A percentile compares a stretch with the other conserved stretches of the same genome.
Evolutionary conservation across 1,284 basidiomycete genomes (phyloP).

Genomic region (Ustilago crameri): DNA sequence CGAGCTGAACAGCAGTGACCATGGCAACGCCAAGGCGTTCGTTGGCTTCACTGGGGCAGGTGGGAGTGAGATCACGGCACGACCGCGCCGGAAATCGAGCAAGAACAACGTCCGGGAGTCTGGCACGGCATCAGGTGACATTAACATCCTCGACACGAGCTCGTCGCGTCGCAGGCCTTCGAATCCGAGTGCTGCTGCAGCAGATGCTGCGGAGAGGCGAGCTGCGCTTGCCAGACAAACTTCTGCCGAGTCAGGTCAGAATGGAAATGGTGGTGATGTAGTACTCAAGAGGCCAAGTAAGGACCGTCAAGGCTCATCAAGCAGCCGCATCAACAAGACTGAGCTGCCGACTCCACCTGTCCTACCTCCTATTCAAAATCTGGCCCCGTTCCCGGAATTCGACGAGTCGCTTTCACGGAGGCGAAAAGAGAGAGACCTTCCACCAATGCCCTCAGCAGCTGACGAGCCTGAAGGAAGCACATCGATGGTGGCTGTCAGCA

Average conservation of each 20-base stretch:
- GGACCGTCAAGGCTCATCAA: constrained; percentile 27
- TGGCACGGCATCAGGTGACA: not conserved
- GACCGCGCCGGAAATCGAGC: constrained; percentile 24
- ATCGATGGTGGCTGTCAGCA: constrained; percentile 29
- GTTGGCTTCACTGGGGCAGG: constrained; percentile 55
- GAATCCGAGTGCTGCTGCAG: constrained; percentile 40
- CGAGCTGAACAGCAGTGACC: constrained; percentile 27
- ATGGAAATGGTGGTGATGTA: constrained; percentile 1
- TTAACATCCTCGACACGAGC: constrained; percentile 9
- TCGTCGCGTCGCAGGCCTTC: constrained; percentile 16
- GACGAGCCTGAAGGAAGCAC: constrained; percentile 9
- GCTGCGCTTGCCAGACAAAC: constrained; percentile 25
- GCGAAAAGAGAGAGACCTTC: constrained; percentile 36
- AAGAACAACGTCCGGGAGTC: constrained; percentile 33
- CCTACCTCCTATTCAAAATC: constrained; percentile 53
- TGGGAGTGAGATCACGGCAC: constrained; percentile 25
- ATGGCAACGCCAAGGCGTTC: constrained; percentile 55
- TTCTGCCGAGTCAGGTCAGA: constrained; percentile 8
- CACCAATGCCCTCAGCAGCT: constrained; percentile 37
- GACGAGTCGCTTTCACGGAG: not conserved
- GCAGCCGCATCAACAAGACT: constrained; percentile 20
- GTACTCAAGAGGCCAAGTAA: constrained; percentile 18
- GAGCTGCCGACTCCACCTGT: constrained; percentile 38
- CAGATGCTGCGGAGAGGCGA: constrained; percentile 51
- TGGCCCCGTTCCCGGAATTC: constrained; percentile 46